phyloP scores from a whole-genome alignment of 73 alveolate genomes.

The Urostyla sp. region DNA sequence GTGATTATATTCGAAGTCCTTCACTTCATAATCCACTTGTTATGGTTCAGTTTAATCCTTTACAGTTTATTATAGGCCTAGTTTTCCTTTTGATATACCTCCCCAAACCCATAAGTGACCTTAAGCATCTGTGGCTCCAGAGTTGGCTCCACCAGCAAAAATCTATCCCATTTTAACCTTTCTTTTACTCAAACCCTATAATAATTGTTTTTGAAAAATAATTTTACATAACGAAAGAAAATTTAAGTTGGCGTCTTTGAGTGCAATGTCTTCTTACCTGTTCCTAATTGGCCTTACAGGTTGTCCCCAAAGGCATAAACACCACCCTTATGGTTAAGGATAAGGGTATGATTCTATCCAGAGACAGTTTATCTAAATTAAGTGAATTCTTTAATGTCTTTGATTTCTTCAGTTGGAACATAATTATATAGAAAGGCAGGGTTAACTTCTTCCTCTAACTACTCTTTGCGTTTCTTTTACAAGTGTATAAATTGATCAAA shows the following conservation, averaged over 20 bases:
- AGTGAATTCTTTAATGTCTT: slow-evolving; percentile 1
- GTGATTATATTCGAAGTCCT: slow-evolving; percentile 8
- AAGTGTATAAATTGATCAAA: slow-evolving; percentile 1
- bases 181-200: slow-evolving; percentile 12
- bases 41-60: slow-evolving; percentile 34
- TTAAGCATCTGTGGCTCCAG: slow-evolving; percentile 36
- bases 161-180: slow-evolving; percentile 5
- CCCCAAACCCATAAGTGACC: slow-evolving; percentile 60
- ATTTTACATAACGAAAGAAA: not conserved
- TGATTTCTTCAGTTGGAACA: not conserved
- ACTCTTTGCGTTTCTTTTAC: not conserved
- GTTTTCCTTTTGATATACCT: slow-evolving; percentile 26
- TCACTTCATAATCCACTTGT: slow-evolving; percentile 34
- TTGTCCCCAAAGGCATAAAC: slow-evolving; percentile 62
- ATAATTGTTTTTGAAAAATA: no score
- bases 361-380: slow-evolving; percentile 20
- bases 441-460: not conserved
- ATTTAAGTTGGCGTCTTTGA: slow-evolving; percentile 13
- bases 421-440: no score
- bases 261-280: slow-evolving; percentile 35
- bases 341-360: slow-evolving; percentile 43
- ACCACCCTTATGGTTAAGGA: slow-evolving; percentile 45
- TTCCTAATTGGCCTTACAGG: slow-evolving; percentile 53
- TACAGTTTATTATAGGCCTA: slow-evolving; percentile 11
- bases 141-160: slow-evolving; percentile 22